These are phyloP conservation scores for Ogataea henricii DNA, from an alignment of 805 yeast genomes.

Conservation along the genomic window DNA sequence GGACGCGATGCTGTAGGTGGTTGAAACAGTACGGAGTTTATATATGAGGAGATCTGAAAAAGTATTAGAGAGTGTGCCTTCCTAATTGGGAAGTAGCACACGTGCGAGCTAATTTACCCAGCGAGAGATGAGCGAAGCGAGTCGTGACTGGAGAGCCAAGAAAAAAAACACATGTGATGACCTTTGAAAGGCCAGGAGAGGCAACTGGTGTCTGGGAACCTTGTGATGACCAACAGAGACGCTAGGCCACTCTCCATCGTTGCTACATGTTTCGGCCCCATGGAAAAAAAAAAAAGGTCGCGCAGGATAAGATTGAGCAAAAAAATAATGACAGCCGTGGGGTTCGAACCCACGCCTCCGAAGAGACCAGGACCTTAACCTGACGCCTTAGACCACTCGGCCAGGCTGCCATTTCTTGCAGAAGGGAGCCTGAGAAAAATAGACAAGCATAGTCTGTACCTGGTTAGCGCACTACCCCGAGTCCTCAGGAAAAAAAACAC, in stretches of 20 bases:
- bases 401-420: conserved; percentile 40
- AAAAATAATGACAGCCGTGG: conserved; percentile 67
- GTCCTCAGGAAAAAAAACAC: not conserved
- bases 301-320: not conserved
- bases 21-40: not conserved
- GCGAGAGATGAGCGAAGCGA: too few species aligned
- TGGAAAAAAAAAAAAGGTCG: not conserved
- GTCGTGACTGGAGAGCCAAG: not conserved
- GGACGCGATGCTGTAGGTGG: too few species aligned
- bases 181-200: too few species aligned
- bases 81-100: conserved; percentile 19
- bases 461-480: too few species aligned
- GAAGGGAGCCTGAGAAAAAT: too few species aligned
- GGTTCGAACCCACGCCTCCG: conserved; percentile 90
- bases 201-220: too few species aligned
- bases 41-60: not conserved
- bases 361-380: conserved; percentile 69
- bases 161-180: not conserved
- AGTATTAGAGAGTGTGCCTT: not conserved
- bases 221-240: too few species aligned
- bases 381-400: conserved; percentile 46
- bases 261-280: too few species aligned
- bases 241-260: too few species aligned
- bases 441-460: not conserved
- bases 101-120: conserved; percentile 18